A percentile compares a stretch with the other conserved stretches of the same genome.
Evolutionary conservation across 2,329 filamentous ascomycete species (phyloP).

Genomic region (Colletotrichum godetiae): DNA sequence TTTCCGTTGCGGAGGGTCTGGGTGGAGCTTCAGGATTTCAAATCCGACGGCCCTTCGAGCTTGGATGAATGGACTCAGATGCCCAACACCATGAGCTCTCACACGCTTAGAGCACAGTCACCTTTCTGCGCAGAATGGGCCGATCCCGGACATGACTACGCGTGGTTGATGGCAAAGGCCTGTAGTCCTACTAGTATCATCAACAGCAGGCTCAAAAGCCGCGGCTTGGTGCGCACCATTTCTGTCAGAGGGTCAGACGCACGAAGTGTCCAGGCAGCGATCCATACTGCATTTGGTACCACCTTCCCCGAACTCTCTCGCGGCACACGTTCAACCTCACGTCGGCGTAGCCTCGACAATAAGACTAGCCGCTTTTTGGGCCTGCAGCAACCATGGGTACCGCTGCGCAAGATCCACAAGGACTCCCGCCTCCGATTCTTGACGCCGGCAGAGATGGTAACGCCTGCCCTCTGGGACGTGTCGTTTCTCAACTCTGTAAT

Average conservation of each 20-base stretch:
- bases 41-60: slow-evolving; percentile 45
- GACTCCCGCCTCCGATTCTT: slow-evolving; percentile 79
- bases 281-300: slow-evolving; percentile 71
- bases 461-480: slow-evolving; percentile 76
- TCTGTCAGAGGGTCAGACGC: slow-evolving; percentile 72
- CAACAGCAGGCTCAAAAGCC: slow-evolving; percentile 78
- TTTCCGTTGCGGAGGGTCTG: slow-evolving; percentile 71
- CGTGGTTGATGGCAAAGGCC: slow-evolving; percentile 76
- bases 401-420: slow-evolving; percentile 80
- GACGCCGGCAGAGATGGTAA: slow-evolving; percentile 77
- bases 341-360: slow-evolving; percentile 42
- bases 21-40: slow-evolving; percentile 63
- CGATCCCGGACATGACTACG: slow-evolving; percentile 57
- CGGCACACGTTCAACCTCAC: slow-evolving; percentile 16
- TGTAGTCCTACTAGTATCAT: slow-evolving; percentile 72
- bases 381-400: slow-evolving; percentile 77
- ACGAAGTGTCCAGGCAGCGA: slow-evolving; percentile 72
- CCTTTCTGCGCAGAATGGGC: slow-evolving; percentile 61
- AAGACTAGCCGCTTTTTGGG: slow-evolving; percentile 64
- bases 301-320: slow-evolving; percentile 58
- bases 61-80: slow-evolving; percentile 67
- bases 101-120: slow-evolving; percentile 58
- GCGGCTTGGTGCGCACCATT: slow-evolving; percentile 76
- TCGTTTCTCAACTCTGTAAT: slow-evolving; percentile 77
- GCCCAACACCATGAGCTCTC: slow-evolving; percentile 58